Base-by-base conservation (phyloP, 2,329 filamentous ascomycete species). In the Elsinoe perseae region DNA sequence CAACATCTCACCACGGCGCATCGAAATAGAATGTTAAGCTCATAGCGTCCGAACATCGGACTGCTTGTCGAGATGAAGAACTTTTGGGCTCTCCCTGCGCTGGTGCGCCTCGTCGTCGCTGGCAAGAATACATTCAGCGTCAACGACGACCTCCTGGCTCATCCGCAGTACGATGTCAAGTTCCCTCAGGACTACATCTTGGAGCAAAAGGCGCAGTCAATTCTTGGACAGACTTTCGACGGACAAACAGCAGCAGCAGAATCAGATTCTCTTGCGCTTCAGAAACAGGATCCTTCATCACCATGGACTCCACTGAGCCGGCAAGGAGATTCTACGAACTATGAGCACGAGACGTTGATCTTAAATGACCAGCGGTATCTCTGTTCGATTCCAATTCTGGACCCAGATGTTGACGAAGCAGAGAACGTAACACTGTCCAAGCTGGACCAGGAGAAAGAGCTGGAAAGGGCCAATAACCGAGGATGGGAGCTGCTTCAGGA, bases 121-220 rank as follows among this genome's bases (percentile, higher is more conserved):
- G 79, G 71, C 64, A 78, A 80, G 64, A 78, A 78, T 62, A 72
- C 77, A 18, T 95, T 95, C 75, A 95, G 85, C 73, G 87, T 95
- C 57, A 84, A 93, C 65, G 89, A 95, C 67, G 91, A 96, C 68
- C 71, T 95, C 53, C 79, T 95, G 57, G 89, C 89, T 16, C 89
- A 86, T 71, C 91, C 91, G 9, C 68, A 96, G 85, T 96, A 87
- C 67, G 86, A 93, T 66, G 79, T 96, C 25, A 73, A 85, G 34
- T 91, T 92, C 68, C 81, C 85, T 6, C 80, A 89, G 50, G 77
- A 82, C 10, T 87, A 83, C 68, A 80, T 95, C 46, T 80, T 84
- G 27, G 84, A 90, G 62, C 71, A 79, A 30, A 84, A 89, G 57
- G 89, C 87, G 4, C 75, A 82, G 21, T 73, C 78, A 4, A 77